phyloP scores from a whole-genome alignment of 148 eudicot species.

The Vaccinium darrowii region DNA sequence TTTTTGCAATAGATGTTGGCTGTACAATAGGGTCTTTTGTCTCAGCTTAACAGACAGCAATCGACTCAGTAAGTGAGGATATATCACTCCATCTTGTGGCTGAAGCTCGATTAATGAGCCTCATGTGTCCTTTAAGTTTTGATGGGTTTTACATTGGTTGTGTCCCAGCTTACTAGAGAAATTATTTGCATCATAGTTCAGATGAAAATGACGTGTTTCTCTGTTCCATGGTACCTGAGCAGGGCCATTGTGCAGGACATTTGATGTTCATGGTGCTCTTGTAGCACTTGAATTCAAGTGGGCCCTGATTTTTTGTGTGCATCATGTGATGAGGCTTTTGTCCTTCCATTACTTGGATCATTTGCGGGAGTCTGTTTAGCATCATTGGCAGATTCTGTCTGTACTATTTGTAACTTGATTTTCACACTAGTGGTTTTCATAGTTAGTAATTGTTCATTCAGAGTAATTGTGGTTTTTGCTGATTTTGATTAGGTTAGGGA shows the following conservation, averaged over 20 bases:
- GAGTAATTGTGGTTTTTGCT: background rate
- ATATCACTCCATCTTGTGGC: background rate
- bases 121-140: background rate
- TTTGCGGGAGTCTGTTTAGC: too few relatives aligned
- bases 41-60: slow-evolving; percentile 63
- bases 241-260: slow-evolving; percentile 5
- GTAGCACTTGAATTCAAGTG: background rate
- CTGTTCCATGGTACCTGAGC: slow-evolving; percentile 1
- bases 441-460: slow-evolving; percentile 8
- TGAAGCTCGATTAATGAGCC: background rate
- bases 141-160: background rate
- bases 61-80: slow-evolving; percentile 58
- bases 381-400: too few relatives aligned
- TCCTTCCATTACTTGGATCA: too few relatives aligned
- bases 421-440: background rate
- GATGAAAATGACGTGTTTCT: background rate
- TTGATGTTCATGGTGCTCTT: background rate
- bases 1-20: slow-evolving; percentile 70
- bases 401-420: too few relatives aligned
- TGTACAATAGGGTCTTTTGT: slow-evolving; percentile 63
- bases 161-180: background rate
- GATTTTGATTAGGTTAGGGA: slow-evolving; percentile 46
- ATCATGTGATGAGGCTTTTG: background rate
- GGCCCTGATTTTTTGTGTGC: background rate
- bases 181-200: background rate